These are phyloP conservation scores for Paragyromitra xinjiangensis DNA, from an alignment of 495 filamentous ascomycete genomes.

Conservation along the genomic window DNA sequence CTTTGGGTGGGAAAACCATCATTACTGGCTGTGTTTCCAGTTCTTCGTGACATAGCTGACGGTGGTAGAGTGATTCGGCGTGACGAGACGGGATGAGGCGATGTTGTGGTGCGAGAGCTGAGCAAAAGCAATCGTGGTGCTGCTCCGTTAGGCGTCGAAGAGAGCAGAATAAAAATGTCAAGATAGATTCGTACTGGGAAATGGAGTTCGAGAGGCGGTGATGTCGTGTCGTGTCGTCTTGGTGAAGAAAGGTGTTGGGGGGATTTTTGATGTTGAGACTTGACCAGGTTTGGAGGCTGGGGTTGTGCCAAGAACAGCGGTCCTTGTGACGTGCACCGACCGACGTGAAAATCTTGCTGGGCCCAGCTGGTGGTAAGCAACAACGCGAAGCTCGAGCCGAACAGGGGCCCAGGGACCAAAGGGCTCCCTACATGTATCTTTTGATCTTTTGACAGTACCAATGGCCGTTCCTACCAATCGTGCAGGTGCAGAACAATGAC, in stretches of 20 bases:
- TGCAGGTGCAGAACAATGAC: neutral
- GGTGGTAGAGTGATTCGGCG: slow-evolving; percentile 27
- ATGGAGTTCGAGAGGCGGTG: slow-evolving; percentile 9
- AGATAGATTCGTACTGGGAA: slow-evolving; percentile 28
- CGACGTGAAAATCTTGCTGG: slow-evolving; percentile 36
- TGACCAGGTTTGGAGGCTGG: slow-evolving; percentile 48
- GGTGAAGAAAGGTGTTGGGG: slow-evolving; percentile 41
- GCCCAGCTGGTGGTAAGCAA: slow-evolving; percentile 16
- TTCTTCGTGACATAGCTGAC: slow-evolving; percentile 51
- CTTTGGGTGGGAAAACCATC: slow-evolving; percentile 31
- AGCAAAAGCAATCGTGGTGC: slow-evolving; percentile 25
- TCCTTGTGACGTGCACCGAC: slow-evolving; percentile 51
- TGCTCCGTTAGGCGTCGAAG: slow-evolving; percentile 8
- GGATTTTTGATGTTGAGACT: slow-evolving; percentile 40
- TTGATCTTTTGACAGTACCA: slow-evolving; percentile 1
- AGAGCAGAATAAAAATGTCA: neutral
- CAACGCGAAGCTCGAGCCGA: slow-evolving; percentile 20
- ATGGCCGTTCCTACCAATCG: slow-evolving; percentile 1
- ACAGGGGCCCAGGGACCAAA: slow-evolving; percentile 35
- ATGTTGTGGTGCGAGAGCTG: slow-evolving; percentile 20
- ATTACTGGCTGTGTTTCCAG: slow-evolving; percentile 35
- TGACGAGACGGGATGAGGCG: slow-evolving; percentile 32
- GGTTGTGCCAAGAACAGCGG: slow-evolving; percentile 47
- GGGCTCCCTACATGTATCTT: slow-evolving; percentile 12
- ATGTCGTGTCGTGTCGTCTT: slow-evolving; percentile 44